Conservation (phyloP, 2,329 filamentous ascomycete species). For the Verticillium nubilum region DNA sequence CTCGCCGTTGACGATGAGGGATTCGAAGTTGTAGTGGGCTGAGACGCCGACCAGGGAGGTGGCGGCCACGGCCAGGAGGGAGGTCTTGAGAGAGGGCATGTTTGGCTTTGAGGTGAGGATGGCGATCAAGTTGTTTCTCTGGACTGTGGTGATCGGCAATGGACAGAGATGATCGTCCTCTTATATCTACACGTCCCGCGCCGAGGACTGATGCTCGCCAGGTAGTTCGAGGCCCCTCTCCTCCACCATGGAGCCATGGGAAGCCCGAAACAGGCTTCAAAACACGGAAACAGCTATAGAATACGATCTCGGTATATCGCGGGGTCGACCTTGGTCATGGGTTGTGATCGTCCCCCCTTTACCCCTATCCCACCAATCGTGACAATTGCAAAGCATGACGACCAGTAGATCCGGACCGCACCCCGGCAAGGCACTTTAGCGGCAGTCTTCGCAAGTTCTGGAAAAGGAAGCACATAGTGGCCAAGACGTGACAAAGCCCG, state of each 20-base stretch:
- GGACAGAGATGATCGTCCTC: neutral
- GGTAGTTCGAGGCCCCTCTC: neutral
- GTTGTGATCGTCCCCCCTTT: neutral
- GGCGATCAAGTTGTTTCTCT: neutral
- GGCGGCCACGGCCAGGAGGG: conserved; percentile 6
- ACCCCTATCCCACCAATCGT: neutral
- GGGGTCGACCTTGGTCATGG: neutral
- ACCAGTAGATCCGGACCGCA: neutral
- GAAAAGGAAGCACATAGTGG: neutral
- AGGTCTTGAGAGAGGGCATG: neutral
- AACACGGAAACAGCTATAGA: neutral
- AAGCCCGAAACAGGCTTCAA: neutral
- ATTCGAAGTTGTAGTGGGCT: conserved; percentile 13
- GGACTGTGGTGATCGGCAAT: neutral
- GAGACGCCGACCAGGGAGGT: conserved; percentile 7
- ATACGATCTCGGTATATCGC: neutral
- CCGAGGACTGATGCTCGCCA: neutral
- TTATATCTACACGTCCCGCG: neutral
- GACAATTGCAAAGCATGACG: neutral
- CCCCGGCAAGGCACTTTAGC: neutral
- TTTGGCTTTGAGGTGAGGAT: neutral
- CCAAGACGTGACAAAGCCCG: neutral
- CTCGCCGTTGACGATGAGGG: conserved; percentile 14
- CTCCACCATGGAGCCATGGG: neutral
- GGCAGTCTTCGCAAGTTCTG: neutral